Base-by-base conservation (phyloP, 306 rosid genomes). In the Phaseolus lunatus region DNA sequence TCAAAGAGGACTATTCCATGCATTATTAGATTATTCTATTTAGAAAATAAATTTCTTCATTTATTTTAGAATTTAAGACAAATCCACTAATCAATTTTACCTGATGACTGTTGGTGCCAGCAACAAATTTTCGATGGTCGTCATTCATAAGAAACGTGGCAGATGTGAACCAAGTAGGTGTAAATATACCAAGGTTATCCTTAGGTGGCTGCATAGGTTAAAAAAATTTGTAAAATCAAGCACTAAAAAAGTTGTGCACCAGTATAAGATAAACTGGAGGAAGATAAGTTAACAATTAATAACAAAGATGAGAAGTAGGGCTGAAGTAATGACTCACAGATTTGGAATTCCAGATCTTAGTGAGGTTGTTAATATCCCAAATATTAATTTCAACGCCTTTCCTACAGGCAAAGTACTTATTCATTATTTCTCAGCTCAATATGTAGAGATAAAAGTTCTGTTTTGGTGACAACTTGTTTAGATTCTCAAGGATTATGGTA, bases 111-210 rank as follows among this genome's bases (percentile, higher is more conserved):
- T 85, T 91, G 27, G 97, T 92, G 67, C 98, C 99, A 23, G 96
- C 94, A 57, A 88, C 98, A 89, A 96, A 84, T 82, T 92, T 96
- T 13, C 93, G 89, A 75, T 96, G 94, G 82, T 92, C 97, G 80
- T 91, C 91, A 82, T 87, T 88, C 73, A 84, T 70, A 57, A 96
- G 85, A 86, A 89, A 96, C 10, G 96, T 80, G 45, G 92, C 88
- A 85, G 94, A 87, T 57, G 99, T 91, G 80, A 92, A 92, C 90
- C 97, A 96, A 45, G 99, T 89, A 59, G 97, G 98, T 61, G 93
- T 91, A 73, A 96, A 96, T 83, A 96, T 92, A 59, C 89, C 97
- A 26, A 92, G 98, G 82, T 82, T 96, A 87, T 92, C 75, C 84
- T 90, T 92, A 63, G 88, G 93, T 41, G 97, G 99, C 98, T 96